Base-by-base conservation (phyloP, 495 filamentous ascomycete species). In the Coniosporium apollinis region DNA sequence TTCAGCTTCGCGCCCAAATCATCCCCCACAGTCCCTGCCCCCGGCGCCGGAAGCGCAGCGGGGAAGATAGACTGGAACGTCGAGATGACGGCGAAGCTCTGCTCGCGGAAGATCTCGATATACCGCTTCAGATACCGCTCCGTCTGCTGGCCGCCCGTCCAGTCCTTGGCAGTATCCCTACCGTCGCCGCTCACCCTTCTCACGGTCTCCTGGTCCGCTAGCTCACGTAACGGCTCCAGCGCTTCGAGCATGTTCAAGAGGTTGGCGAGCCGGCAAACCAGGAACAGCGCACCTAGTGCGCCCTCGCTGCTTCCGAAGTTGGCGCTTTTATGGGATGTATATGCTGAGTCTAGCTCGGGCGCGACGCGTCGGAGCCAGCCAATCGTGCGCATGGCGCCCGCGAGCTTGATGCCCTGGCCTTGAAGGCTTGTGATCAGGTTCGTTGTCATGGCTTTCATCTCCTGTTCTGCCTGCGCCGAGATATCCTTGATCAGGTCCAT, bases 81-180 rank as follows among this genome's bases (percentile, higher is more conserved):
- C 14, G 79, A 85, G 15, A 96, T 70, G 39, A 94, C 91, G 8
- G 79, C 79, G 49, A 99, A 99, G 48, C 82, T 89, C 56, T 99
- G 91, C 57, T 99, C 91, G 34, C 91, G 79, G 58, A 94, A 96
- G 19, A 96, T 92, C 54, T 99, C 91, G 46, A 99, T 77, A 59
- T 92, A 99, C 34, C 82, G 65, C 54, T 99, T 99, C 24, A 99
- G 60, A 45, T 84, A 99, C 17, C 82, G 69, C 49, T 94, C 91
- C 1, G 86, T 94, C 49, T 97, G 89, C 48, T 91, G 82, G 0
- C 87, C 89, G 4, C 69, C 72, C 0, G 75, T 14, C 16, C 21
- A 14, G 37, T 46, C n/a, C 49, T 43, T 21, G 43, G 43, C 18
- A 50, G 52, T 19, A 46, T 41, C 20, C 52, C 47, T 33, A 49